phyloP scores from a whole-genome alignment of 805 yeast genomes.

The Saccharomycopsis javanensis region DNA sequence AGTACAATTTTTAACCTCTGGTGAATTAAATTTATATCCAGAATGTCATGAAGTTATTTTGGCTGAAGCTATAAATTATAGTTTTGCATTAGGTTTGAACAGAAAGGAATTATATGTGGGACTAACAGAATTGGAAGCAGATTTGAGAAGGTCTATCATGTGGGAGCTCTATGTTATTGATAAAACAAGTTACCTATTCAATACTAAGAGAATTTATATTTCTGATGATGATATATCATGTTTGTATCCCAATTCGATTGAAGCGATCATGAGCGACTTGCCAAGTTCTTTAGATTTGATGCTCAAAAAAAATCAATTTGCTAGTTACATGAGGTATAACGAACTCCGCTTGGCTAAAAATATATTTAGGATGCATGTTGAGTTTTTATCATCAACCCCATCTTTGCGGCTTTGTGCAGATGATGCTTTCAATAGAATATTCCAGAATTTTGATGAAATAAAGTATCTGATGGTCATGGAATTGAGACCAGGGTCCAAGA shows the following conservation, averaged over 20 bases:
- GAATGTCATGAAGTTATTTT: not conserved
- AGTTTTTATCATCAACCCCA: slow-evolving; percentile 1
- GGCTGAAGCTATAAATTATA: slow-evolving; percentile 2
- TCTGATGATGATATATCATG: slow-evolving; percentile 8
- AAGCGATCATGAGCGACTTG: not conserved
- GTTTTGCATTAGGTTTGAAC: slow-evolving; percentile 3
- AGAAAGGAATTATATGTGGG: slow-evolving; percentile 3
- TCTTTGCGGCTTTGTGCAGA: not conserved
- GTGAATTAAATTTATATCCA: slow-evolving; percentile 1
- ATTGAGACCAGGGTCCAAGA: slow-evolving; percentile 5
- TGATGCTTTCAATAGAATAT: not conserved
- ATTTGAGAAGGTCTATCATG: slow-evolving; percentile 4
- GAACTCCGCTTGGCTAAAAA: not conserved
- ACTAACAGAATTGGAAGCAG: slow-evolving; percentile 3
- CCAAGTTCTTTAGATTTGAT: not conserved
- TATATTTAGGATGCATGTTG: not conserved
- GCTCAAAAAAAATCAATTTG: not conserved
- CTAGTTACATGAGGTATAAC: not conserved
- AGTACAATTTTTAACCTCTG: slow-evolving; percentile 1
- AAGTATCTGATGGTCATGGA: slow-evolving; percentile 2
- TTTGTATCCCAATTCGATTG: slow-evolving; percentile 4
- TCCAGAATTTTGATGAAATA: not conserved
- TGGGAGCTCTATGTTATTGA: slow-evolving; percentile 6
- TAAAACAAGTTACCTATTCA: not conserved
- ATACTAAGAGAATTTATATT: slow-evolving; percentile 1